A percentile compares a stretch with the other conserved stretches of the same genome.
These are phyloP conservation scores for Apiospora marii DNA, from an alignment of 2,329 filamentous ascomycete species.

Conservation along the genomic window DNA sequence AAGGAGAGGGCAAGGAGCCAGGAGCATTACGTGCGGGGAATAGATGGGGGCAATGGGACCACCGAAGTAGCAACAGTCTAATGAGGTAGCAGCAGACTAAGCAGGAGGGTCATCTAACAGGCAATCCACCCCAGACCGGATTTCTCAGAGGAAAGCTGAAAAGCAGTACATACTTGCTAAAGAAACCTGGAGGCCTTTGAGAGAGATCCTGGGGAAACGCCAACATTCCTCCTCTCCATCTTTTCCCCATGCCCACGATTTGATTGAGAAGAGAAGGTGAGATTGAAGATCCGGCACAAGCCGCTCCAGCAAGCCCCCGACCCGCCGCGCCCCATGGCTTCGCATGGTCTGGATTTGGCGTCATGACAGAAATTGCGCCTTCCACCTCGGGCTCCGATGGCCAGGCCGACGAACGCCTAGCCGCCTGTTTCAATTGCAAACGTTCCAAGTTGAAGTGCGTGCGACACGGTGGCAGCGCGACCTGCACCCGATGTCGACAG, in stretches of 20 bases:
- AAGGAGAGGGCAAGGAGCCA: not conserved
- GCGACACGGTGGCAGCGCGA: conserved; percentile 37
- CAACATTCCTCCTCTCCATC: not conserved
- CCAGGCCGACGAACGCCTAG: conserved; percentile 26
- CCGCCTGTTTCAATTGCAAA: conserved; percentile 42
- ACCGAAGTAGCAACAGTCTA: not conserved
- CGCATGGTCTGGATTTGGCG: conserved; percentile 7
- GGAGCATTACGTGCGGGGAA: not conserved
- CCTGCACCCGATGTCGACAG: conserved; percentile 43
- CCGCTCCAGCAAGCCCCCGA: conserved; percentile 1
- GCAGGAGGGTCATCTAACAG: conserved; percentile 14
- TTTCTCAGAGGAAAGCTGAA: not conserved
- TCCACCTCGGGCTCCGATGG: conserved; percentile 27
- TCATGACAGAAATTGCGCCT: conserved; percentile 27
- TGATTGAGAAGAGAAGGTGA: not conserved
- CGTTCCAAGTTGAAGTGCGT: conserved; percentile 46
- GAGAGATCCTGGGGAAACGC: not conserved
- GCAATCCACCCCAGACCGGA: not conserved
- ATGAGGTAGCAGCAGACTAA: conserved; percentile 17
- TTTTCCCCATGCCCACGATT: not conserved
- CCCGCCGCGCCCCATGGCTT: conserved; percentile 15
- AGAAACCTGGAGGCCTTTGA: not conserved
- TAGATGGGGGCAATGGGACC: not conserved
- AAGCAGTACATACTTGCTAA: not conserved
- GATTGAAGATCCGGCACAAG: conserved; percentile 3